Evolutionary conservation across 139 green algal genomes (phyloP).

Genomic region (Chlamydomonas applanata): DNA sequence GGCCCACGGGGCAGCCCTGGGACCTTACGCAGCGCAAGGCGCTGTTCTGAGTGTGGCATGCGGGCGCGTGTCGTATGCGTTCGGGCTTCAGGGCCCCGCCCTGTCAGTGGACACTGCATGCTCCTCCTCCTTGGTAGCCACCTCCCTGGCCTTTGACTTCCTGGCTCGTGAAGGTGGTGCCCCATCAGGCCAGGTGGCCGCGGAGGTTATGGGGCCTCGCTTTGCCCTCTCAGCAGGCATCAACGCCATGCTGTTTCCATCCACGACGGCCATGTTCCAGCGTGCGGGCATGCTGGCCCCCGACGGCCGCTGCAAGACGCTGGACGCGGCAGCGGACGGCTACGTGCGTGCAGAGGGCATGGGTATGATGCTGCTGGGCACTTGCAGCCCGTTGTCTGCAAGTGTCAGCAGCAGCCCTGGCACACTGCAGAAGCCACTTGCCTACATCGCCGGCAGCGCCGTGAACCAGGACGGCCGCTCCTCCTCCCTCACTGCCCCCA

Average conservation of each 20-base stretch:
- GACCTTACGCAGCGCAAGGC: constrained; percentile 64
- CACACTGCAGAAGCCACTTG: constrained; percentile 4
- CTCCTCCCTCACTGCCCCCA: constrained; percentile 85
- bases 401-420: not conserved
- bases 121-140: constrained; percentile 82
- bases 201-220: not conserved
- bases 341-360: constrained; percentile 41
- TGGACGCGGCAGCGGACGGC: constrained; percentile 79
- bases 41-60: constrained; percentile 49
- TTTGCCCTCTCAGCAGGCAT: constrained; percentile 59
- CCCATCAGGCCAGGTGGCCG: not conserved
- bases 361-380: constrained; percentile 39
- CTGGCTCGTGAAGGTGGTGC: constrained; percentile 6
- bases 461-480: constrained; percentile 86
- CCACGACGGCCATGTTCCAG: constrained; percentile 73
- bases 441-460: constrained; percentile 31
- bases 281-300: constrained; percentile 63
- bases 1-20: constrained; percentile 15
- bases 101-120: constrained; percentile 82
- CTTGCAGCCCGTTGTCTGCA: not conserved
- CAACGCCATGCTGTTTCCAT: constrained; percentile 71
- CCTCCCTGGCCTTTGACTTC: constrained; percentile 50
- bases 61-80: constrained; percentile 62
- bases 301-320: constrained; percentile 83
- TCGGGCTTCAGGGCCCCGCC: constrained; percentile 61